Conservation (phyloP, 2,329 filamentous ascomycete genomes). For the Bretziella fagacearum region DNA sequence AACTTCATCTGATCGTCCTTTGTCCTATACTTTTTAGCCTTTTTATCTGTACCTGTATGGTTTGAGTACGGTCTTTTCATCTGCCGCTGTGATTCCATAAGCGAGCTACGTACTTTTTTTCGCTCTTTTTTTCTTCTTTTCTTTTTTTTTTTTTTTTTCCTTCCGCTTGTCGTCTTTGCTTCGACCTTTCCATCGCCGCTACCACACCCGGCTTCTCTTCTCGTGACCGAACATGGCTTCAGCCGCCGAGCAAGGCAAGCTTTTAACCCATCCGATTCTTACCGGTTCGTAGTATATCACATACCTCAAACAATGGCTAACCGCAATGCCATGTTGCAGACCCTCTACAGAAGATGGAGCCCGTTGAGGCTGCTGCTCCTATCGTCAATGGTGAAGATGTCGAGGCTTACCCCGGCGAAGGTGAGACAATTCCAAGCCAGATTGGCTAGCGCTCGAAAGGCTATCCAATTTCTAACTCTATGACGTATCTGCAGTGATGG, state of each 20-base stretch:
- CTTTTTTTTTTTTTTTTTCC: constrained; percentile 4
- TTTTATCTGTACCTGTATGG: too few species aligned
- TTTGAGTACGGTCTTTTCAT: neutral
- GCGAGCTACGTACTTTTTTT: constrained; percentile 11
- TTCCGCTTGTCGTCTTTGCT: neutral
- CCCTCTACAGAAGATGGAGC: constrained; percentile 8
- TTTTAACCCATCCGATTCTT: neutral
- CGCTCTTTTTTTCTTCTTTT: neutral
- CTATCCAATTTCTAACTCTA: neutral
- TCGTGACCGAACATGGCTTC: constrained; percentile 11
- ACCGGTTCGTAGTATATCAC: neutral
- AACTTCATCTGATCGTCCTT: too few species aligned
- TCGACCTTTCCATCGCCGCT: constrained; percentile 4
- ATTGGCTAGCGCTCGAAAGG: too few species aligned
- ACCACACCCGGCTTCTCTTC: constrained; percentile 5
- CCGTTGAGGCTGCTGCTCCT: constrained; percentile 10
- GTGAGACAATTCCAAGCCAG: neutral
- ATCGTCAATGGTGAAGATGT: neutral
- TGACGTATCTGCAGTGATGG: constrained; percentile 7
- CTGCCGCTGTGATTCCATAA: constrained; percentile 5
- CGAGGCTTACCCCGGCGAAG: neutral
- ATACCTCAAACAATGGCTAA: constrained; percentile 6
- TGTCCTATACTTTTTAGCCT: neutral
- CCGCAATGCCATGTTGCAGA: neutral
- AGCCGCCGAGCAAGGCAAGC: constrained; percentile 10